phyloP scores from a whole-genome alignment of 495 filamentous ascomycete species.

The Aspergillus bertholletiae region DNA sequence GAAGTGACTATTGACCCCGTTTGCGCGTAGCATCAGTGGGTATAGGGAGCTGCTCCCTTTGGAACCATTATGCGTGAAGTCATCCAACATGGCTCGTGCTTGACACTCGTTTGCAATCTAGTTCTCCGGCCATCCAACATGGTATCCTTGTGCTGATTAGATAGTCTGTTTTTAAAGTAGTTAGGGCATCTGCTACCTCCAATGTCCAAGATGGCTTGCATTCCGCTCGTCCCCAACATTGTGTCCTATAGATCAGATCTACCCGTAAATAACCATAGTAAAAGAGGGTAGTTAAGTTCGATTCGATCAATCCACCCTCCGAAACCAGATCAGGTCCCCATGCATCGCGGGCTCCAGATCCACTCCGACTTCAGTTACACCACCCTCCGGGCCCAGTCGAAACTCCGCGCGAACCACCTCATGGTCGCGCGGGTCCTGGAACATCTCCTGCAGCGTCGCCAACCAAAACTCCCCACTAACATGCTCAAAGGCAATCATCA shows the following conservation, averaged over 20 bases:
- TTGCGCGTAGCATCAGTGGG: too few relatives aligned
- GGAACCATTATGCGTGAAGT: too few relatives aligned
- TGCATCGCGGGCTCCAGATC: neutral
- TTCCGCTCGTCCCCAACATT: too few relatives aligned
- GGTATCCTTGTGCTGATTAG: too few relatives aligned
- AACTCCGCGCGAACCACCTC: neutral
- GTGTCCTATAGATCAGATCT: too few relatives aligned
- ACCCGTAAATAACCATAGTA: too few relatives aligned
- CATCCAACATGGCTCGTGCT: neutral
- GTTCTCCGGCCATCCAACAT: neutral
- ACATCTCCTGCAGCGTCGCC: neutral
- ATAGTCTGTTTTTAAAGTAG: too few relatives aligned
- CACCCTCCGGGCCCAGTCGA: neutral
- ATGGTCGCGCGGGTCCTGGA: neutral
- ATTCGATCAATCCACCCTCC: neutral
- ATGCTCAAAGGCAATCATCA: neutral
- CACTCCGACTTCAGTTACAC: neutral
- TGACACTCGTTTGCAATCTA: neutral
- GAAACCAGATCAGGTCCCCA: neutral
- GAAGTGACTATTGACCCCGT: conserved; percentile 46
- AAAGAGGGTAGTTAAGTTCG: too few relatives aligned
- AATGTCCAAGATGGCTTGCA: too few relatives aligned
- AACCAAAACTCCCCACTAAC: neutral
- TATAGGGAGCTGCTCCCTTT: too few relatives aligned
- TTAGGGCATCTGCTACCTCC: too few relatives aligned